A percentile compares a stretch with the other conserved stretches of the same genome.
Evolutionary conservation across 176 grass and related monocot species (phyloP).

Genomic region (Oryza australiensis): DNA sequence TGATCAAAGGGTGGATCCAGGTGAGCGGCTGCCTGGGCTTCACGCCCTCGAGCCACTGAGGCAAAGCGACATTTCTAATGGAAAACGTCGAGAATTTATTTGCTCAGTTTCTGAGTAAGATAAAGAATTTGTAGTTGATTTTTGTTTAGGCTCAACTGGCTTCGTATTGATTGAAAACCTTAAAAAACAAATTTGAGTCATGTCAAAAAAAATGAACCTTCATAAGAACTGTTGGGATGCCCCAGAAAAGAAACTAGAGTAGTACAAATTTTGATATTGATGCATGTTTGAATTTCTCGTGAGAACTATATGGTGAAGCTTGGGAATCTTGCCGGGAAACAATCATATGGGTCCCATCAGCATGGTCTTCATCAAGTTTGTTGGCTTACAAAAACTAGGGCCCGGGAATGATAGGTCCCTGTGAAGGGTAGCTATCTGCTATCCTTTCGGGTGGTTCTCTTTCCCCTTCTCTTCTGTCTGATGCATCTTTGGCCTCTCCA

Average conservation of each 20-base stretch:
- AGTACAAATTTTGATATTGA: not conserved
- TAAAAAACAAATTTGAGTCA: too few relatives aligned
- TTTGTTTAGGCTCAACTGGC: not conserved
- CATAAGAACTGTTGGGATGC: not conserved
- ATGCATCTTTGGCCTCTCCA: constrained; percentile 24
- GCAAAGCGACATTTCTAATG: not conserved
- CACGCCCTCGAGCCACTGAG: not conserved
- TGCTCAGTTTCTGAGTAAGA: not conserved
- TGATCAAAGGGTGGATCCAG: too few relatives aligned
- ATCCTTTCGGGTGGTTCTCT: constrained; percentile 46
- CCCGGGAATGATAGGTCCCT: constrained; percentile 19
- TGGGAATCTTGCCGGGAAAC: not conserved
- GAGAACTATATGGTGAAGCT: not conserved
- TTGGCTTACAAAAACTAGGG: constrained; percentile 35
- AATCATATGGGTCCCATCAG: constrained; percentile 35
- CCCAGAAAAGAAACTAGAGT: not conserved
- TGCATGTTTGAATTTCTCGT: not conserved
- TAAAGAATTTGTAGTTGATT: not conserved
- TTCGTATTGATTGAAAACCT: not conserved
- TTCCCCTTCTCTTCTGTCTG: constrained; percentile 24
- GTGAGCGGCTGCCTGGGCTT: too few relatives aligned
- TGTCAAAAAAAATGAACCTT: too few relatives aligned
- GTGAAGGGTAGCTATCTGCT: constrained; percentile 38
- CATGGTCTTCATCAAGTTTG: constrained; percentile 37
- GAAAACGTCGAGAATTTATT: not conserved